Base-by-base conservation (phyloP, 108 stramenopile species). In the Nannochloropsis granulata region DNA sequence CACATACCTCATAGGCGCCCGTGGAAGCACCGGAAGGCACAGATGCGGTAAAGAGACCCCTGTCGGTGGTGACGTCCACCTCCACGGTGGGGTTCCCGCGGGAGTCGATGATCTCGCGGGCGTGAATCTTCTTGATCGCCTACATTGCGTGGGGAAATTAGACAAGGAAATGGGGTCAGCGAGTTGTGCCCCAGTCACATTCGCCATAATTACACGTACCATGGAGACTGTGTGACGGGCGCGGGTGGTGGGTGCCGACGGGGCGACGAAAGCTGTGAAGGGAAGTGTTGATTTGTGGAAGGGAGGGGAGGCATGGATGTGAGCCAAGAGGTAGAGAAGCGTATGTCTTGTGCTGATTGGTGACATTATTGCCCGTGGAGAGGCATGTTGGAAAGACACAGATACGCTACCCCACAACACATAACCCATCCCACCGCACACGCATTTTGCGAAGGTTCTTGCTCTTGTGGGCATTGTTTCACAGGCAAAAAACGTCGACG, bases 41-140 rank as follows among this genome's bases (percentile, higher is more conserved):
- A 83, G 92, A 91, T 10, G 99, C 99, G 93, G 91, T 85, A 86
- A 92, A 92, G 79, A 90, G 43, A 44, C 92, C 92, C 21, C 80
- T 84, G 24, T 88, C 85, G 13, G 91, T 93, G 87, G 84, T 89
- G n/a, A 91, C 46, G 86, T 93, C 93, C 21, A 93, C 96, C 92
- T 99, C 99, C 81, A 99, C 98, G 78, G 99, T 99, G 45, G 99
- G 99, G 91, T 99, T 99, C 43, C 99, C 99, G 83, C 99, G 95
- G 85, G 96, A 97, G 86, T 99, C 99, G 82, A 99, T 95, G 90
- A 99, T 97, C 91, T 98, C 97, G 71, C 99, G 96, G 14, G 94
- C 99, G 56, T 90, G 84, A 25, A 97, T 94, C 26, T 92, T 93
- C 44, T 94, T 96, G 90, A 98, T 97, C 85, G 94, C 86, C 23